These are phyloP conservation scores for Ciborinia camelliae DNA, from an alignment of 2,329 filamentous ascomycete genomes.

Conservation along the genomic window DNA sequence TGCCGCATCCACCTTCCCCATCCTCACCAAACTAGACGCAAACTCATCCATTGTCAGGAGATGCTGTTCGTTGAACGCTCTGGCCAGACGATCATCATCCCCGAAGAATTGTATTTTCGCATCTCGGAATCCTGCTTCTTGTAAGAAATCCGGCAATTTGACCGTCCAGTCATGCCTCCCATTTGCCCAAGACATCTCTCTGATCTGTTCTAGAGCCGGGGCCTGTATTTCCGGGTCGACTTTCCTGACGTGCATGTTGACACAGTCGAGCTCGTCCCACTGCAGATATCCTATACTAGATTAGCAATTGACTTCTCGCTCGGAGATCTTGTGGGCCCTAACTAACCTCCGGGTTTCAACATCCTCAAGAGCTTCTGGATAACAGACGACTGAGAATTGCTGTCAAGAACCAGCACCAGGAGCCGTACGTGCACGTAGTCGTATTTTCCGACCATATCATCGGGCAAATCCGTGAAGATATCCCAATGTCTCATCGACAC, in stretches of 20 bases:
- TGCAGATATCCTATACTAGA: slow-evolving; percentile 5
- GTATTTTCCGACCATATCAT: not conserved
- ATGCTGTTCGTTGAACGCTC: slow-evolving; percentile 10
- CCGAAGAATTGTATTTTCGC: not conserved
- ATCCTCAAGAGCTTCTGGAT: slow-evolving; percentile 4
- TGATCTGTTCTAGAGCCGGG: not conserved
- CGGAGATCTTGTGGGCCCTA: not conserved
- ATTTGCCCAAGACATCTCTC: not conserved
- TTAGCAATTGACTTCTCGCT: not conserved
- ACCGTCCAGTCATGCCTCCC: slow-evolving; percentile 1
- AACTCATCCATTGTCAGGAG: slow-evolving; percentile 7
- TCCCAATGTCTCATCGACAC: not conserved
- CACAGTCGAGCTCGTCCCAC: slow-evolving; percentile 12
- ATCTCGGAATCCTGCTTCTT: not conserved
- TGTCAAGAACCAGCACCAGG: not conserved
- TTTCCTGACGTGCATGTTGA: slow-evolving; percentile 1
- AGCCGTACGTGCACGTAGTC: slow-evolving; percentile 1
- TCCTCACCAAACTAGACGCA: not conserved
- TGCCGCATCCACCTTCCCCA: not conserved
- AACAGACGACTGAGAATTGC: not conserved
- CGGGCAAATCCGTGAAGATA: not conserved
- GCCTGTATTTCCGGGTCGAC: not conserved
- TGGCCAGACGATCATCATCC: not conserved
- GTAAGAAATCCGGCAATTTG: not conserved
- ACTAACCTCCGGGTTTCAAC: slow-evolving; percentile 1